Evolutionary conservation across 2,329 filamentous ascomycete genomes (phyloP), one percentile per base, ranked within the genome.

Genomic region (Fusarium clavum): DNA sequence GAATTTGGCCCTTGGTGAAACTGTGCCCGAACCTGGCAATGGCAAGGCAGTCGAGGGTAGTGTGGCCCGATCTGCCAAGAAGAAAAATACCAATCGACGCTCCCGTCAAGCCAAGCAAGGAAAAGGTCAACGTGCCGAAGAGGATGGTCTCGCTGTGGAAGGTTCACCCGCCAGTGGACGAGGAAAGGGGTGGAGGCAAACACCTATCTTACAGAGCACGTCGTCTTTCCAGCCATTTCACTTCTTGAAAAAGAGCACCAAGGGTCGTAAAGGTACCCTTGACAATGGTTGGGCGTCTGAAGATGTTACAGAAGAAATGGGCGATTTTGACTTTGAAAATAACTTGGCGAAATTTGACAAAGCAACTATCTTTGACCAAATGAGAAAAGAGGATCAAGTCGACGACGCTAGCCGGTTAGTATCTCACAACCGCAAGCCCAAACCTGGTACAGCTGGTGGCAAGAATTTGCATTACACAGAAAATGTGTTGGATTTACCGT

Each of bases 271-370:
- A 72, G 79, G 78, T 47, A 78, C 77, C 30, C 80, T 80, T 11
- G 87, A 93, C 45, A 97, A 94, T 77, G 95, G 94, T 6, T 98
- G 95, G 94, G 94, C 93, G 6, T 98, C 95, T 0, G 96, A 98
- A 77, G 95, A 98, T 76, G 94, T 95, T 24, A 98, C 94, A 0
- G 96, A 98, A 80, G 95, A 97, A 77, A 88, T 96, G 84, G 93
- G 92, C 13, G 96, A 98, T 66, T 98, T 98, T 74, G 95, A 98
- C 79, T 98, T 98, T 75, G 91, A 93, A 74, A 90, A 90, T 57
- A 94, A 94, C 71, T 85, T 98, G 32, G 94, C 93, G 48, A 97
- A 97, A 77, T 98, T 98, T 75, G 94, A 98, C 83, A 98, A 98
- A 82, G 89, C 91, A 59, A 91, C 90, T 2, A 89, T 98, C 11